phyloP scores from a whole-genome alignment of 2,329 filamentous ascomycete genomes.

The Thielaviopsis euricoi region DNA sequence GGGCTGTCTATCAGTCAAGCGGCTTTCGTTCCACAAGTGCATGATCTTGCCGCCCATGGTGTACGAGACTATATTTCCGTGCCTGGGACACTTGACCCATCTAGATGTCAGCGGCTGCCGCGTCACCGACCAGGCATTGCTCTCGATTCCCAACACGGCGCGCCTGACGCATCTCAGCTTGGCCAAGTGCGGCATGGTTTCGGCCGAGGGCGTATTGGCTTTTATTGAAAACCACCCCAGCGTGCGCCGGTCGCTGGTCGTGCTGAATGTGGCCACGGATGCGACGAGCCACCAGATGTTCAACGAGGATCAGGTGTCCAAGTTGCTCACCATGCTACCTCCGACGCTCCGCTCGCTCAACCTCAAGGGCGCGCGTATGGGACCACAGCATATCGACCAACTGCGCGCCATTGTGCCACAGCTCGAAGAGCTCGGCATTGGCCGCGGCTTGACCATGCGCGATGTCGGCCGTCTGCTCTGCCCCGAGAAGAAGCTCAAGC shows the following conservation, averaged over 20 bases:
- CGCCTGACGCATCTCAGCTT: conserved; percentile 63
- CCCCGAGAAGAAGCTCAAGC: conserved; percentile 42
- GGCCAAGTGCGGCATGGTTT: conserved; percentile 56
- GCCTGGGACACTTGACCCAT: conserved; percentile 53
- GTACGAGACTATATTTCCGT: conserved; percentile 56
- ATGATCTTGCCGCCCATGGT: conserved; percentile 49
- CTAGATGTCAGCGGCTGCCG: conserved; percentile 66
- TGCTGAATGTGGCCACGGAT: conserved; percentile 58
- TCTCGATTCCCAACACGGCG: conserved; percentile 54
- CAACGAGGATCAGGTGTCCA: conserved; percentile 45
- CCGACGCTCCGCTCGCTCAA: conserved; percentile 54
- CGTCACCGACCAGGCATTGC: conserved; percentile 54
- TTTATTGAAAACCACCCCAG: conserved; percentile 59
- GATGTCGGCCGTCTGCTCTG: conserved; percentile 52
- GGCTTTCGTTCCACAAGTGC: conserved; percentile 56
- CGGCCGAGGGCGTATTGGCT: conserved; percentile 47
- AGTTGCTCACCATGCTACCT: conserved; percentile 50
- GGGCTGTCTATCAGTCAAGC: conserved; percentile 21
- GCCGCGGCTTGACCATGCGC: conserved; percentile 45
- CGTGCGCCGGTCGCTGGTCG: conserved; percentile 45
- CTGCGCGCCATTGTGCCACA: conserved; percentile 21
- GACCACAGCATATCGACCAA: conserved; percentile 44
- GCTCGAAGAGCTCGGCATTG: conserved; percentile 55
- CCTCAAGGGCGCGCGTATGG: conserved; percentile 58
- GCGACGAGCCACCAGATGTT: conserved; percentile 56